Evolutionary conservation across 495 filamentous ascomycete genomes (phyloP).

Genomic region (Aspergillus saccharolyticus): DNA sequence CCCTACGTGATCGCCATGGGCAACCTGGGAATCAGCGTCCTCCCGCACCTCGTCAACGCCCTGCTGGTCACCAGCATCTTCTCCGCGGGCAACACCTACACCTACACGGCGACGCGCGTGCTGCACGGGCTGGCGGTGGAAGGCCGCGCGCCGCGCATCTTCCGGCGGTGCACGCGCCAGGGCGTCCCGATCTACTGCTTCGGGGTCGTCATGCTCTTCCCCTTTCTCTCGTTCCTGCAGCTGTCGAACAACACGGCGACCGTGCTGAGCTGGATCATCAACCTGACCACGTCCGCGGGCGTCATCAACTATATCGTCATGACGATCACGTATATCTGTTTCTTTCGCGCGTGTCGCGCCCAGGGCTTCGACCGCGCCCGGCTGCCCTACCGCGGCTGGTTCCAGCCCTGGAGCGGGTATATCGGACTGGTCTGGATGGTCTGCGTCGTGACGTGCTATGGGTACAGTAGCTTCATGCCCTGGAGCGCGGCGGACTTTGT

Average conservation of each 20-base stretch:
- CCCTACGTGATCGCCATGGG: slow-evolving; percentile 52
- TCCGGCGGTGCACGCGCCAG: slow-evolving; percentile 28
- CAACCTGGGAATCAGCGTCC: slow-evolving; percentile 53
- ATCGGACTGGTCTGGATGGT: slow-evolving; percentile 42
- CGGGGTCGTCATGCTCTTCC: slow-evolving; percentile 12
- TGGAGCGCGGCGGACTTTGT: slow-evolving; percentile 51
- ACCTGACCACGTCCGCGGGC: slow-evolving; percentile 46
- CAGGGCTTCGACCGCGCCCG: slow-evolving; percentile 50
- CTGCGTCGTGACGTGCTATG: slow-evolving; percentile 43
- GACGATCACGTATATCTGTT: slow-evolving; percentile 51
- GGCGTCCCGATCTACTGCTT: slow-evolving; percentile 39
- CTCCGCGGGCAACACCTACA: slow-evolving; percentile 65
- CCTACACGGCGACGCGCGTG: slow-evolving; percentile 65
- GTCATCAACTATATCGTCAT: slow-evolving; percentile 54
- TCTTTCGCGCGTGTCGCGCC: slow-evolving; percentile 50
- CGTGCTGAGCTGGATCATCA: slow-evolving; percentile 47
- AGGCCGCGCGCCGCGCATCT: slow-evolving; percentile 33
- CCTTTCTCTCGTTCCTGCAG: slow-evolving; percentile 24
- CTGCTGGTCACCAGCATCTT: slow-evolving; percentile 59
- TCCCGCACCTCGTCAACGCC: slow-evolving; percentile 68
- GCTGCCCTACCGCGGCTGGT: slow-evolving; percentile 51
- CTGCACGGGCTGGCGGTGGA: slow-evolving; percentile 40
- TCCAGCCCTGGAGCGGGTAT: slow-evolving; percentile 53
- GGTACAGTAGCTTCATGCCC: slow-evolving; percentile 49
- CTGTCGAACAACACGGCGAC: slow-evolving; percentile 2